Evolutionary conservation across 139 green algal genomes (phyloP), one percentile per base, ranked within the genome.

Genomic region (Medakamo hakoo): DNA sequence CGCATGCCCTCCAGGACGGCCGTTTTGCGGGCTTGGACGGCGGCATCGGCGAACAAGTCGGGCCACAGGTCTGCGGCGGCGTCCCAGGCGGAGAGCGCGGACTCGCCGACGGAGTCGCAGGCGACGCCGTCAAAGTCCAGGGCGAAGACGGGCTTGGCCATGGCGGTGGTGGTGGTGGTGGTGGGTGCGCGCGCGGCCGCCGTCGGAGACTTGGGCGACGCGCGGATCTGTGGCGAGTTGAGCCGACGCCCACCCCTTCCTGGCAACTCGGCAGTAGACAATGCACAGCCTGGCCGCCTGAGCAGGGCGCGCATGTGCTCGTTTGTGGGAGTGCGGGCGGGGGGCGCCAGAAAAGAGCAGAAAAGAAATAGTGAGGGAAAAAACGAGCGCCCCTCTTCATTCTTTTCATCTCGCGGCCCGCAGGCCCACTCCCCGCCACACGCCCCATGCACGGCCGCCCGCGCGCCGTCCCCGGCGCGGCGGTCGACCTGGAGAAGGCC

Each of bases 101-200:
- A 94, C 74, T 99, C 93, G 0, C 88, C 87, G 0, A 81, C 81
- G 2, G 82, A 94, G 70, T 99, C 90, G 68, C 93, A 98, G 1
- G 95, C 69, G 4, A 98, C 90, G 20, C 93, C 93, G 68, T 99
- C 93, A 71, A 99, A 99, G 66, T 99, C 93, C 4, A 99, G 70
- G 4, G 92, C 92, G 67, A 85, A 85, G 0, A 91, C 49, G 4
- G 27, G 23, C 19, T 19, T 59, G 55, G 55, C 40, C 40, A 52
- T 52, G 9, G 40, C 40, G 40, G 40, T 52, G 40, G 16, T 16
- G 16, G 40, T n/a, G n/a, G n/a, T n/a, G n/a, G n/a, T n/a, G n/a
- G n/a, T n/a, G n/a, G n/a, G n/a, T n/a, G n/a, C n/a, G n/a, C n/a
- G n/a, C n/a, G n/a, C n/a, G n/a, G n/a, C n/a, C n/a, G n/a, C n/a